Evolutionary conservation across 1,139 yeast species (phyloP), one percentile per base, ranked within the genome.

Genomic region (Hemisphaericaspora subhashii): DNA sequence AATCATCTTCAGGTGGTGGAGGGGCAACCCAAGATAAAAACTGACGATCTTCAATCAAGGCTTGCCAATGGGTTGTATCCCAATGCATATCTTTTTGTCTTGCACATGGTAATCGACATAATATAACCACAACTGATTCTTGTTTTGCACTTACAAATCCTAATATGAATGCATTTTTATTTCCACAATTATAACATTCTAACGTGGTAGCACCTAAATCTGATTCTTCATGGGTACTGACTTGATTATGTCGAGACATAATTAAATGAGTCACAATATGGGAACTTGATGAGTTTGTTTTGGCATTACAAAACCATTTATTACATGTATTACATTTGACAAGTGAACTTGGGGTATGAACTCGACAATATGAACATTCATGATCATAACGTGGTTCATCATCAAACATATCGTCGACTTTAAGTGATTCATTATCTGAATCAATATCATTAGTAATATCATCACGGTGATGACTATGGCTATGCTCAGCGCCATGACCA

Each of bases 231-330:
- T 89, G 97, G 36, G 88, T 68, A 3, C 83, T 72, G 2, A 89
- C 90, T 25, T 70, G 68, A 53, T 83, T 81, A 58, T 90, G 97
- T 44, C 85, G 80, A 2, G 96, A 77, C 52, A 86, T 66, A 25
- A 88, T 95, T 57, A 89, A 66, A 61, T 90, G 98, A 13, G 88
- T 86, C 12, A 90, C 81, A 23, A 90, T 86, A 58, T 90, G 98
- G 1, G 96, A 85, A 14, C 90, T 80, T 8, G 77, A 64, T 8
- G 80, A 68, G 33, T 70, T 68, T 21, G 79, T 72, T 42, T 80
- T 78, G n/a, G 86, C 76, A 57, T 90, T 90, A 65, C 98, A 90
- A 58, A 90, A 90, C 97, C 97, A 90, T 57, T 81, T 83, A 53
- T 79, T 64, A 62, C 97, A 89, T 4, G 77, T 71, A 42, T 79